phyloP scores from a whole-genome alignment of 75 land plant genomes.

The Selaginella tamariscina region DNA sequence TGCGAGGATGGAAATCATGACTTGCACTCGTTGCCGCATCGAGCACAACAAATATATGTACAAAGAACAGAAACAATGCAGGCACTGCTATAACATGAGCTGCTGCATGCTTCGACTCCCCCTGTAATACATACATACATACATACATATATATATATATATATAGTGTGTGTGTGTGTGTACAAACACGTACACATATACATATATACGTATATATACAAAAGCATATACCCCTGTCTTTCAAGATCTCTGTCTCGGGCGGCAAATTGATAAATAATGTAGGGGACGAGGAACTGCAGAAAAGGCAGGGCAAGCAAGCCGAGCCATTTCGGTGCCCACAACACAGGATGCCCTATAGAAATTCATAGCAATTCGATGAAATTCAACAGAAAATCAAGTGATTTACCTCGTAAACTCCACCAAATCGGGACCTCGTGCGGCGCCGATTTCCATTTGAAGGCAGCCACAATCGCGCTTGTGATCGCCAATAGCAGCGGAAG shows the following conservation, averaged over 20 bases:
- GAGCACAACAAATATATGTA: conserved; percentile 2
- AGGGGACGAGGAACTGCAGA: not conserved
- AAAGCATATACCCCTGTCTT: not conserved
- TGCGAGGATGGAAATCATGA: conserved; percentile 1
- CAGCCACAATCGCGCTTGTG: not conserved
- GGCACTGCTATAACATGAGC: conserved; percentile 1
- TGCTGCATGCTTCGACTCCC: conserved; percentile 6
- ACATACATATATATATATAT: not conserved
- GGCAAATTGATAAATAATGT: conserved; percentile 10
- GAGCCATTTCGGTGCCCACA: conserved; percentile 4
- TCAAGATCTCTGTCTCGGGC: conserved; percentile 1
- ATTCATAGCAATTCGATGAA: not conserved
- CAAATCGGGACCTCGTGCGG: not conserved
- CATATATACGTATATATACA: not conserved
- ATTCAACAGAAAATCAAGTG: not conserved
- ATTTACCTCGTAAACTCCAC: not conserved
- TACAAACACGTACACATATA: not conserved
- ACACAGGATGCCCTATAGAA: not conserved
- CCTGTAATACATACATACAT: not conserved
- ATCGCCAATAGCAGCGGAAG: not conserved
- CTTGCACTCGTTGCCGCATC: conserved; percentile 7
- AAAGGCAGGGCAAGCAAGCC: conserved; percentile 2
- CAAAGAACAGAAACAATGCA: conserved; percentile 8
- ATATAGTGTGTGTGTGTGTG: too few relatives aligned
- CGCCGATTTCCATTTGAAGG: not conserved